A percentile compares a stretch with the other conserved stretches of the same genome.
These are phyloP conservation scores for Cytidiella melzeri DNA, from an alignment of 768 basidiomycete species.

Conservation along the genomic window DNA sequence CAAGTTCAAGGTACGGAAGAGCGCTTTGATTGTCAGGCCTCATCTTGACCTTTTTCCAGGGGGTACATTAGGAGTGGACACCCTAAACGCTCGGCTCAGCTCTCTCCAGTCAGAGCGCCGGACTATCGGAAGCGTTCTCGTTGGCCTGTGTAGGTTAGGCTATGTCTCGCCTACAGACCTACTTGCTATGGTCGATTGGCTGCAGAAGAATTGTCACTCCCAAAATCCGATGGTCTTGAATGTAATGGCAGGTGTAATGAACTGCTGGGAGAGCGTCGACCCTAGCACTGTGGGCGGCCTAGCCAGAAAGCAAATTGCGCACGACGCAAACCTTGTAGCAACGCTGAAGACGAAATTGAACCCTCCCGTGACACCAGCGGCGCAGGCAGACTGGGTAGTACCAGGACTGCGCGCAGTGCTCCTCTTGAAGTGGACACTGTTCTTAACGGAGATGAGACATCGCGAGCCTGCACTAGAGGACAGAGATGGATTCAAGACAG, in stretches of 20 bases:
- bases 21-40: background rate
- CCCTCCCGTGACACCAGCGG: constrained; percentile 20
- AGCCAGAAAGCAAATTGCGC: constrained; percentile 42
- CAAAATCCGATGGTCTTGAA: constrained; percentile 67
- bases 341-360: constrained; percentile 56
- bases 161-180: constrained; percentile 56
- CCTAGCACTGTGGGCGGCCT: constrained; percentile 40
- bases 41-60: background rate
- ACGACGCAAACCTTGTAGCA: constrained; percentile 39
- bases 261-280: constrained; percentile 61
- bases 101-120: constrained; percentile 73
- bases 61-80: constrained; percentile 49
- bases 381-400: constrained; percentile 54
- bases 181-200: constrained; percentile 63
- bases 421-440: constrained; percentile 84
- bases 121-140: constrained; percentile 56
- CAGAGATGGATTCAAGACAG: constrained; percentile 61
- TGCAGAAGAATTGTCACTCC: constrained; percentile 43
- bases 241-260: constrained; percentile 56
- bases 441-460: constrained; percentile 71
- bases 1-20: constrained; percentile 42
- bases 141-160: constrained; percentile 57
- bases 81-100: constrained; percentile 62
- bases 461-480: constrained; percentile 60
- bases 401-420: constrained; percentile 64